A percentile compares a stretch with the other conserved stretches of the same genome.
Conservation (phyloP, 1,284 basidiomycete genomes). For the Somion occarium region DNA sequence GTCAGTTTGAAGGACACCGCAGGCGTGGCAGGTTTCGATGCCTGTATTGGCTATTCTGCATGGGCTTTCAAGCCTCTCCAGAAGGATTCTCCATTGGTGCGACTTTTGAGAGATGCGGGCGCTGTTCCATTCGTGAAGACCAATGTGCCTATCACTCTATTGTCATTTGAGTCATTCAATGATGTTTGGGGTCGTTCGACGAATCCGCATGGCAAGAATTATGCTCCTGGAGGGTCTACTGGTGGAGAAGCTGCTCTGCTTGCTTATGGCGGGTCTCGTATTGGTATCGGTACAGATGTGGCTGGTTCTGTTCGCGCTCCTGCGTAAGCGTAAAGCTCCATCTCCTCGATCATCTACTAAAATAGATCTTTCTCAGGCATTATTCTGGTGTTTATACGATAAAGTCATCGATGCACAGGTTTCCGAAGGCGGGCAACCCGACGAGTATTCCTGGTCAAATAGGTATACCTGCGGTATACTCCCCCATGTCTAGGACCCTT, state of each 20-base stretch:
- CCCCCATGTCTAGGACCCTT: constrained; percentile 29
- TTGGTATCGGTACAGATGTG: constrained; percentile 76
- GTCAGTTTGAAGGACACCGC: constrained; percentile 66
- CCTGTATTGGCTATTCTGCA: constrained; percentile 72
- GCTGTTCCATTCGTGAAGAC: constrained; percentile 79
- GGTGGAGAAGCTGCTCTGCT: constrained; percentile 72
- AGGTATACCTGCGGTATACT: constrained; percentile 27
- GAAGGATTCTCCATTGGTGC: constrained; percentile 54
- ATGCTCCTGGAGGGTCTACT: constrained; percentile 65
- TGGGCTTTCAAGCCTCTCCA: constrained; percentile 48
- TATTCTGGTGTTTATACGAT: constrained; percentile 28
- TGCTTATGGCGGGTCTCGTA: constrained; percentile 61
- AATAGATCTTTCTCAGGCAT: constrained; percentile 16
- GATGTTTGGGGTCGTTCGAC: constrained; percentile 65
- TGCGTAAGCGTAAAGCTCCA: constrained; percentile 40
- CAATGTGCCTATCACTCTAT: constrained; percentile 65
- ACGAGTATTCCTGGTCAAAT: constrained; percentile 57
- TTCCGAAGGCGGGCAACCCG: constrained; percentile 43
- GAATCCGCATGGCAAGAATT: constrained; percentile 57
- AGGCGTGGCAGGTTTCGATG: constrained; percentile 65
- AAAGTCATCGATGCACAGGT: constrained; percentile 38
- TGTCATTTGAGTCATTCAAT: constrained; percentile 71
- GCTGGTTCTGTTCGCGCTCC: constrained; percentile 72
- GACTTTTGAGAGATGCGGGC: constrained; percentile 61
- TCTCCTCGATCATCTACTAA: neutral